Evolutionary conservation across 2,329 filamentous ascomycete species (phyloP), one percentile per base, ranked within the genome.

Genomic region (Aspergillus pseudoglaucus): DNA sequence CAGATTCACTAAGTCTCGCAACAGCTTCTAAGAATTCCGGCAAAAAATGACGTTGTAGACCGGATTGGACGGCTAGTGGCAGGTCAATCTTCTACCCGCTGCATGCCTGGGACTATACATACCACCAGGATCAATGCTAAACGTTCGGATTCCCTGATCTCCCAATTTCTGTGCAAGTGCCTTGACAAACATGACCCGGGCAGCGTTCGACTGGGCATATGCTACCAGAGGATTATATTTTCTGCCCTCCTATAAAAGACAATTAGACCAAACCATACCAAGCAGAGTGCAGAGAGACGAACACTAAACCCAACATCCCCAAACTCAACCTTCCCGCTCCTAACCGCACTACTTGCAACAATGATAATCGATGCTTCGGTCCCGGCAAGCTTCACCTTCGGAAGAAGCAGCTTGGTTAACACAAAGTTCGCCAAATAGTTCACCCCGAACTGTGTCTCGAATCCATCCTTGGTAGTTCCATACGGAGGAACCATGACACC

Each of bases 161-260:
- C 56, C 49, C 22, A 72, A 51, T 33, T 64, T 59, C 30, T 67
- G 52, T 10, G 73, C 69, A 10, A 76, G 60, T 10, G 60, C 66
- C 22, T 70, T 48, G 0, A 64, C 70, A 49, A 76, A 75, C 41
- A 77, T 56, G 9, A 78, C 71, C 46, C 78, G 76, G 2, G 75
- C 75, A 25, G 75, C 75, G 60, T 80, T 80, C 55, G 73, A 75
- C 53, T 77, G 75, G 2, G 67, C 70, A 50, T 80, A 80, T 2
- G 74, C 74, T 1, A 63, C 55, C 64, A 73, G 75, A 53, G 53
- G 51, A 6, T 70, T 58, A 43, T 70, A 74, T 1, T 59, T 55
- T 39, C 68, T 67, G n/a, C 70, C 67, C 17, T 65, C 52, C 57
- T 61, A n/a, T 41, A 12, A 17, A 3, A 5, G 6, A 35, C 7